These are phyloP conservation scores for Neurospora discreta DNA, from an alignment of 495 filamentous ascomycete genomes.

Conservation along the genomic window DNA sequence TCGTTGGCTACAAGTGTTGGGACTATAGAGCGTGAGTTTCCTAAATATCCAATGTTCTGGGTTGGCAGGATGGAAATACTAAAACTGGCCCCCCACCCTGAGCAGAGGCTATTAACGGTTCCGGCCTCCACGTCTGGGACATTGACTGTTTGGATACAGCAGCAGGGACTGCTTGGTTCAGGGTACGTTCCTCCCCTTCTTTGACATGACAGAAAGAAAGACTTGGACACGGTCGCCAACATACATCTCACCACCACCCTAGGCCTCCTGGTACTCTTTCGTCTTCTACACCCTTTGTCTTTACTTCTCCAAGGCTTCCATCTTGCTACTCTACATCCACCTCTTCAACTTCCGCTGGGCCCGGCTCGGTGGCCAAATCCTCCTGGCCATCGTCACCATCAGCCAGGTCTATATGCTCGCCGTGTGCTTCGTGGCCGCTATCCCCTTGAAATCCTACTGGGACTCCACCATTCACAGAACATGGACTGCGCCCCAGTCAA, in stretches of 20 bases:
- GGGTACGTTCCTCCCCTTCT: conserved; percentile 7
- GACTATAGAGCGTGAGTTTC: conserved; percentile 16
- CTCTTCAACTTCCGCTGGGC: conserved; percentile 27
- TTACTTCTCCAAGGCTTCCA: conserved; percentile 25
- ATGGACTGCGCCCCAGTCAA: conserved; percentile 16
- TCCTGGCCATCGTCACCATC: conserved; percentile 15
- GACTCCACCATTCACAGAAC: conserved; percentile 13
- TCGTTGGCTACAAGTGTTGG: conserved; percentile 11
- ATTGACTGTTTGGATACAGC: conserved; percentile 13
- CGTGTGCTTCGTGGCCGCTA: conserved; percentile 18
- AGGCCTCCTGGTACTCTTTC: conserved; percentile 22
- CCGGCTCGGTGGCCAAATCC: conserved; percentile 17
- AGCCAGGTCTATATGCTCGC: conserved; percentile 15
- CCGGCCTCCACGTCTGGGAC: conserved; percentile 20
- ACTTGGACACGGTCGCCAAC: not conserved
- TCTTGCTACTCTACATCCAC: conserved; percentile 28
- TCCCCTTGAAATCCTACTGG: conserved; percentile 23
- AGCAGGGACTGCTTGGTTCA: conserved; percentile 12
- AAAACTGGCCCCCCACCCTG: too few relatives aligned
- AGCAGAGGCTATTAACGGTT: conserved; percentile 16
- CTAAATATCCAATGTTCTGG: not conserved
- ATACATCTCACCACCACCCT: not conserved
- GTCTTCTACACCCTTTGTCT: conserved; percentile 19
- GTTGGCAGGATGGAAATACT: not conserved
- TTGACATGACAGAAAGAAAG: not conserved